Evolutionary conservation across 1,284 basidiomycete genomes (phyloP).

Genomic region (Puccinia polysora): DNA sequence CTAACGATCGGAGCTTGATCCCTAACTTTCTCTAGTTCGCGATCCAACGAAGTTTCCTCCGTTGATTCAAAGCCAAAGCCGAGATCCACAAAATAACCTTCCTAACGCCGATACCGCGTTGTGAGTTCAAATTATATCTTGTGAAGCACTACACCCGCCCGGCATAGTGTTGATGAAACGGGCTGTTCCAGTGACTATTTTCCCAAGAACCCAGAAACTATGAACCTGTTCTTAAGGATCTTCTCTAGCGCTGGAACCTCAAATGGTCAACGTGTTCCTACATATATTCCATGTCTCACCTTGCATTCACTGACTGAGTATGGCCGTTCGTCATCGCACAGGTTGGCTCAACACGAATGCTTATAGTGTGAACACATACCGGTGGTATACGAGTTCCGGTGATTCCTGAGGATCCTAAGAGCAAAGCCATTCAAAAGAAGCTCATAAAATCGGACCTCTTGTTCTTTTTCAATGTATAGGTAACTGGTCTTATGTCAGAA

Average conservation of each 20-base stretch:
- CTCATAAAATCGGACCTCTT: not conserved
- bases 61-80: constrained; percentile 35
- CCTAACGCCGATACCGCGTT: constrained; percentile 16
- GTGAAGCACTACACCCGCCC: not conserved
- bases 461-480: constrained; percentile 19
- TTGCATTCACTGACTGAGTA: no score
- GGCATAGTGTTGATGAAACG: not conserved
- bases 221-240: constrained; percentile 27
- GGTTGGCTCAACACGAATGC: constrained; percentile 35
- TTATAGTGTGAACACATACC: constrained; percentile 22
- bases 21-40: constrained; percentile 9
- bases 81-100: constrained; percentile 14
- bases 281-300: not conserved
- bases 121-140: not conserved
- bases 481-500: constrained; percentile 34
- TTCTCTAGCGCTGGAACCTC: constrained; percentile 28
- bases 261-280: constrained; percentile 2
- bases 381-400: not conserved
- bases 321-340: not conserved
- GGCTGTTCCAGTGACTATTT: constrained; percentile 5
- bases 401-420: not conserved
- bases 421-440: not conserved
- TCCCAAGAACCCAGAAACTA: constrained; percentile 29
- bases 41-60: constrained; percentile 30
- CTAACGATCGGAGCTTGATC: not conserved